Evolutionary conservation across 1,284 basidiomycete species (phyloP), one percentile per base, ranked within the genome.

Genomic region (Porodaedalea pini): DNA sequence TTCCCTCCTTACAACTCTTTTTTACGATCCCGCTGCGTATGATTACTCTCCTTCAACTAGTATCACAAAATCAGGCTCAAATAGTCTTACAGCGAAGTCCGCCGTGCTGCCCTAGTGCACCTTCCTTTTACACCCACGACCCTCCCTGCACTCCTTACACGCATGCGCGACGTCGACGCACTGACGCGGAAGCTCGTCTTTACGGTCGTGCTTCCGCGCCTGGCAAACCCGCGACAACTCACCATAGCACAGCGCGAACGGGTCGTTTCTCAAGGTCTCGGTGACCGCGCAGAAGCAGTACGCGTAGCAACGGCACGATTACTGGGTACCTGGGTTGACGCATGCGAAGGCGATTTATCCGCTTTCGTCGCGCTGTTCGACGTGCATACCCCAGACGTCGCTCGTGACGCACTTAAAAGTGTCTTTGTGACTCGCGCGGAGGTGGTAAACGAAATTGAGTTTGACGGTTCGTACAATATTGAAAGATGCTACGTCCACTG

Each of bases 161-260:
- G 95, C 19, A 89, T 92, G 0, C 85, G 93, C 58, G 96, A 98
- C 69, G 78, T 88, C 34, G 96, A 98, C 66, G 79, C 88, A 0
- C 77, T 86, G 56, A 88, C 91, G 25, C 87, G 95, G 52, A 88
- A 88, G 56, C 82, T 92, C 27, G 82, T 96, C 15, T 98, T 92
- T 69, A 77, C 86, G 1, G 77, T 81, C 19, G 79, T 90, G 0
- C 75, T 89, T 21, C 72, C 76, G 62, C 64, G 56, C 15, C 70
- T 86, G 0, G 81, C 80, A 1, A 83, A 88, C 64, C 87, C 90
- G 2, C 79, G 85, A 8, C 79, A 81, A 7, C 75, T 94, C 34
- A 82, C 81, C 0, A 87, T 92, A 17, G 78, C 83, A 0, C 90
- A 94, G 69, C 80, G 93, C 23, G 90, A 94, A 66, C 75, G 84